Base-by-base conservation (phyloP, 805 yeast species). In the Metschnikowia bowlesiae region DNA sequence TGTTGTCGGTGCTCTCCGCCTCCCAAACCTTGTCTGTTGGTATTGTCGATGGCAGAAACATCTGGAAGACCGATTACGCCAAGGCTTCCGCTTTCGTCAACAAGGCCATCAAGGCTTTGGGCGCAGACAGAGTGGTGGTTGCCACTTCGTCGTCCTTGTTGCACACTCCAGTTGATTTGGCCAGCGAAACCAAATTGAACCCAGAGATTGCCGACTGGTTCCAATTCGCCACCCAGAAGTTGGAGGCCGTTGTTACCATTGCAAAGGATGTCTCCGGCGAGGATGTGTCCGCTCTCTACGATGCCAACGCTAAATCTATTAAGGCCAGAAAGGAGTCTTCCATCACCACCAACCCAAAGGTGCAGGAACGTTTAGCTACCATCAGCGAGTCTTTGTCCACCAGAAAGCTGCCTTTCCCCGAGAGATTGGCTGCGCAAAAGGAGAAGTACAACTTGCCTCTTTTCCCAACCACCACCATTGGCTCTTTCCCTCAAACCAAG, bases 401-500 rank as follows among this genome's bases (percentile, higher is more conserved):
- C 71, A 89, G 99, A 83, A 79, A 82, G 73, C 74, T 89, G 64
- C 84, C 94, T 56, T 94, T 94, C 84, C 83, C 86, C 63, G 79
- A 74, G 61, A 89, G 99, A 81, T 83, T 89, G 68, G 85, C 78
- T 63, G 91, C 84, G 64, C 99, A 94, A 81, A 81, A 88, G 80
- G 77, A 74, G 64, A 79, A 83, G 70, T 88, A 87, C 81, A 87
- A 94, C 82, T 81, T 94, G 74, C 99, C 99, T 64, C 79, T 88
- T 69, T 94, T 94, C 96, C 99, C 99, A 78, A 94, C 99, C 71
- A 94, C 99, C 73, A 94, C 99, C 67, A 94, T 94, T 75, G 99
- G 99, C 76, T 94, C 99, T 59, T 94, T 94, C 97, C 99, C 99
- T 66, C 99, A 94, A 83, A 94, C 99, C 75, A 89, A 90, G 82